Evolutionary conservation across 306 rosid genomes (phyloP), one percentile per base, ranked within the genome.

Genomic region (Lithocarpus polystachyus): DNA sequence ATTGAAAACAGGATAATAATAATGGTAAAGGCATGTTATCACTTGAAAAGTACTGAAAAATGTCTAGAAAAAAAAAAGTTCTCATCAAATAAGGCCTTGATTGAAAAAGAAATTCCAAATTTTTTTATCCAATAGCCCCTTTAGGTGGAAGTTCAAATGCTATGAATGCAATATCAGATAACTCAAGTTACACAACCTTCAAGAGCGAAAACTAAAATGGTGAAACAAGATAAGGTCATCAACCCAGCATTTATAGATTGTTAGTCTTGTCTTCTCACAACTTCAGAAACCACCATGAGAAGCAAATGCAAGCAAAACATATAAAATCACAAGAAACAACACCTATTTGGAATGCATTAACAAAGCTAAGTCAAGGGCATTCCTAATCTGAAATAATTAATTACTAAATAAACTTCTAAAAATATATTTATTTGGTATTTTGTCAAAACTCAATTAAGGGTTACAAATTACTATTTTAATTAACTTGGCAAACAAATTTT

Each of bases 91-190:
- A 98, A 86, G 98, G 80, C 87, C 97, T 89, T 12, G 99, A 93
- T 82, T 95, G 93, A 85, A 95, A 95, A 81, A 95, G 96, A 79
- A 89, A 95, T 81, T 89, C 83, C 92, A 95, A 83, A 18, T 93
- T 85, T 83, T 78, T 82, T 83, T 98, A 93, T 82, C 99, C 98
- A 82, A 93, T 75, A 68, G 99, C 99, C 67, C 93, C 97, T 82
- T 95, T 91, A 56, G 98, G 96, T 67, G 96, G 97, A 84, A 95
- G 99, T 81, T 95, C 99, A 83, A 95, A 95, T 71, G 99, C 96
- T 68, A 97, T 93, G 87, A 95, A 93, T 84, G 98, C 99, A 45
- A 95, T 82, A 75, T 97, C 93, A 79, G 94, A 93, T 77, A 95
- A 81, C 76, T 89, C 74, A 69, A 93, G 45, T 40, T 40, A 40